Percentiles rank a stretch among this genome's conserved stretches.
These are phyloP conservation scores for Debaryomycetaceae sp. DNA, from an alignment of 1,139 yeast species.

Conservation along the genomic window DNA sequence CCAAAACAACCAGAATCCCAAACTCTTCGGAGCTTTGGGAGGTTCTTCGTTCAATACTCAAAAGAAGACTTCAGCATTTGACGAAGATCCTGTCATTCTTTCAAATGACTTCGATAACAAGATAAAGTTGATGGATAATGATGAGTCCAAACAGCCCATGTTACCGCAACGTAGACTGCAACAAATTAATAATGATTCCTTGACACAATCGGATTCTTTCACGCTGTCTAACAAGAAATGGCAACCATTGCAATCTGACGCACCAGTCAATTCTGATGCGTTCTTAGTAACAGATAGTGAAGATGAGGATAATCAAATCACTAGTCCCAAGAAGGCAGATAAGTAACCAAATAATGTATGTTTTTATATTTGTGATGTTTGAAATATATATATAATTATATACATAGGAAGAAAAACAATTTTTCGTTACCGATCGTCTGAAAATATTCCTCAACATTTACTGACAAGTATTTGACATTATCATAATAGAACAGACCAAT, in stretches of 20 bases:
- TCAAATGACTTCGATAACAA: constrained; percentile 55
- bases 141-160: constrained; percentile 35
- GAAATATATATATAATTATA: background rate
- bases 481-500: background rate
- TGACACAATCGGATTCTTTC: constrained; percentile 6
- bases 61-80: constrained; percentile 34
- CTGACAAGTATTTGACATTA: background rate
- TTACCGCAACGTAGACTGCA: constrained; percentile 28
- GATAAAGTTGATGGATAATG: constrained; percentile 48
- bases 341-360: background rate
- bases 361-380: background rate
- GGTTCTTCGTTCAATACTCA: constrained; percentile 36
- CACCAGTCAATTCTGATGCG: constrained; percentile 64
- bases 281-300: constrained; percentile 78
- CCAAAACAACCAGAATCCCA: constrained; percentile 21
- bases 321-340: background rate
- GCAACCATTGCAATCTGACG: constrained; percentile 59
- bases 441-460: background rate
- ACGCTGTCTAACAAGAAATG: constrained; percentile 38
- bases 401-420: background rate
- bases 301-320: constrained; percentile 46
- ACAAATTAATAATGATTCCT: constrained; percentile 5
- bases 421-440: background rate
- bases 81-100: constrained; percentile 53
- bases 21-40: constrained; percentile 47